Evolutionary conservation across 2,329 filamentous ascomycete species (phyloP), one percentile per base, ranked within the genome.

Genomic region (Metarhizium humberi): DNA sequence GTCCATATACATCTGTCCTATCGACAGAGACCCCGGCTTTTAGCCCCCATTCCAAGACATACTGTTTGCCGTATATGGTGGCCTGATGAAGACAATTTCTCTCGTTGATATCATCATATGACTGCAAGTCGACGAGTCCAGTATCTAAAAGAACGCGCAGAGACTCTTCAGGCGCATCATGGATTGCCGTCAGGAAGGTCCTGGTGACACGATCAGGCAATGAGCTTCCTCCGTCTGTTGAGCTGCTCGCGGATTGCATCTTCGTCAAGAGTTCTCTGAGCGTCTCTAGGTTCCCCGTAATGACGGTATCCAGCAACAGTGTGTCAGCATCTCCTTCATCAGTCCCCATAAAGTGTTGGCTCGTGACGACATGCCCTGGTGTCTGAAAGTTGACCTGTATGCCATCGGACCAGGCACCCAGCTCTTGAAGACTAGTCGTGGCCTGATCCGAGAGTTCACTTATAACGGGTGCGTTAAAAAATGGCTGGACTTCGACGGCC

Each of bases 91-190:
- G 78, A 66, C 92, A 96, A 65, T 96, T 99, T 45, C 94, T 82
- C 73, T 96, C 92, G 64, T 97, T 99, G 69, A 99, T 97, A 64
- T 96, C 92, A 67, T 99, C 94, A 64, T 95, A 90, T 0, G 91
- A 94, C 64, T 90, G 85, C n/a, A 96, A 80, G 68, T 97, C 87
- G 38, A 99, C 89, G 29, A 94, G 74, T 0, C 84, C 83, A 2
- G 92, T 96, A 51, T 88, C 84, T 30, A 96, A 76, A 30, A 99
- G 79, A 6, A 90, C 75, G 56, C 84, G 81, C 20, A 97, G 76
- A 8, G 92, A 86, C 32, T 87, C 82, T 59, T 87, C 80, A 0
- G 91, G 86, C 3, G 88, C 92, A 63, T 95, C 90, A 60, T 90
- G 87, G 61, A 96, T 89, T 5, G 91, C 91, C 50, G 90, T 87